Conservation (phyloP, 768 basidiomycete species). For the Calocybe cyanea region DNA sequence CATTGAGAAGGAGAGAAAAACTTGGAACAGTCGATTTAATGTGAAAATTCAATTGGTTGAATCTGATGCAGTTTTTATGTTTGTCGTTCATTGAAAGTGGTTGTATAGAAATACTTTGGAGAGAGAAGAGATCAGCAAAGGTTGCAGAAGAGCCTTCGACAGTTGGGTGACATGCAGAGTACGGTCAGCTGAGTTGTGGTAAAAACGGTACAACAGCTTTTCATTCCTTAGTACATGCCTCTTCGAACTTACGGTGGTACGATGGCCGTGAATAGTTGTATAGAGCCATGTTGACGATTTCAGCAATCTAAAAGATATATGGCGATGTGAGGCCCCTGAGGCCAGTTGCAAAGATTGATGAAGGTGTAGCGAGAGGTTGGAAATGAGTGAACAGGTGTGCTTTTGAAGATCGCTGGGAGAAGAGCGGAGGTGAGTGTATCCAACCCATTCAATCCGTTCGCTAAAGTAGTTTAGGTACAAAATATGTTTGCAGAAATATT, state of each 20-base stretch:
- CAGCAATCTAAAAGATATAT: conserved; percentile 73
- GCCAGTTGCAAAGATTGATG: conserved; percentile 33
- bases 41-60: too few relatives aligned
- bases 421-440: conserved; percentile 76
- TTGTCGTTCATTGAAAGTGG: too few relatives aligned
- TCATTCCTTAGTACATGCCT: conserved; percentile 71
- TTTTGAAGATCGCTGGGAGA: conserved; percentile 24
- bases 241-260: conserved; percentile 76
- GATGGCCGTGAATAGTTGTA: conserved; percentile 87
- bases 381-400: conserved; percentile 2
- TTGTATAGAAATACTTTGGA: too few relatives aligned
- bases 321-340: conserved; percentile 74
- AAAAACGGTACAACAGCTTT: conserved; percentile 74
- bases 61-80: too few relatives aligned
- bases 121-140: too few relatives aligned
- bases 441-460: conserved; percentile 95
- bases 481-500: conserved; percentile 60
- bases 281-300: conserved; percentile 79
- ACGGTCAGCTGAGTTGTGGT: neutral
- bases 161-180: too few relatives aligned
- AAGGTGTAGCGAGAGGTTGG: conserved; percentile 22
- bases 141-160: too few relatives aligned
- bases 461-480: conserved; percentile 93
- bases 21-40: too few relatives aligned
- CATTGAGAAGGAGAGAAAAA: too few relatives aligned